Percentiles rank a stretch among this genome's conserved stretches.
Conservation (phyloP, 2,329 filamentous ascomycete genomes). For the Elsinoe ampelina region DNA sequence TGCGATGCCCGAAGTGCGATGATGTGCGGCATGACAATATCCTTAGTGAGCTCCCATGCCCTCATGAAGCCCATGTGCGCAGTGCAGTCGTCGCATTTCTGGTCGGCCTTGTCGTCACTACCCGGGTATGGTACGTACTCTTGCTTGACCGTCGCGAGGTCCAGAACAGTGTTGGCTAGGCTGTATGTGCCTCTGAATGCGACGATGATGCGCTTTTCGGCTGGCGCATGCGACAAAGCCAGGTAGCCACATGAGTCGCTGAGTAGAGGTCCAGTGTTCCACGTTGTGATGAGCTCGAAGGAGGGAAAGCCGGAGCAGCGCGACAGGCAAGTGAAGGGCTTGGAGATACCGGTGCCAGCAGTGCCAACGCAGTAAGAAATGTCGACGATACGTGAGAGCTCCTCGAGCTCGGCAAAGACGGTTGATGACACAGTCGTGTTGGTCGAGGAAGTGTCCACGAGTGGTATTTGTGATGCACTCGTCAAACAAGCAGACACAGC, state of each 20-base stretch:
- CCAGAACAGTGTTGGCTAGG: constrained; percentile 79
- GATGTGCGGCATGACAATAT: constrained; percentile 59
- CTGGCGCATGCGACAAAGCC: constrained; percentile 64
- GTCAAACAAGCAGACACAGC: constrained; percentile 18
- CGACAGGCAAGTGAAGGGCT: constrained; percentile 76
- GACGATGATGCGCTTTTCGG: constrained; percentile 59
- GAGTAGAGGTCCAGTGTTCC: constrained; percentile 80
- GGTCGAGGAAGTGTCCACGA: constrained; percentile 24
- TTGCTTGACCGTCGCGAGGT: constrained; percentile 82
- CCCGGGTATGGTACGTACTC: constrained; percentile 80
- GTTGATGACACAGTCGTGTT: constrained; percentile 44
- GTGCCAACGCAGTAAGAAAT: constrained; percentile 88
- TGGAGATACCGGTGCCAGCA: constrained; percentile 70
- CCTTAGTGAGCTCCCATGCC: constrained; percentile 70
- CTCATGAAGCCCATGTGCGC: constrained; percentile 85
- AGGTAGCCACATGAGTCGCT: constrained; percentile 92
- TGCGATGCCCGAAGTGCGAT: constrained; percentile 49
- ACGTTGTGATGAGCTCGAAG: constrained; percentile 72
- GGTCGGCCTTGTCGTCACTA: constrained; percentile 32
- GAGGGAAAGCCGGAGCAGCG: constrained; percentile 75
- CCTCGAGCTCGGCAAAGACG: constrained; percentile 75
- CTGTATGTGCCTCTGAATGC: constrained; percentile 95
- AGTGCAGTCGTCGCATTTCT: constrained; percentile 72
- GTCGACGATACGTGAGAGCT: constrained; percentile 83
- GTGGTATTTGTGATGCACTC: constrained; percentile 24